phyloP scores from a whole-genome alignment of 306 rosid genomes.

The Quercus ilex region DNA sequence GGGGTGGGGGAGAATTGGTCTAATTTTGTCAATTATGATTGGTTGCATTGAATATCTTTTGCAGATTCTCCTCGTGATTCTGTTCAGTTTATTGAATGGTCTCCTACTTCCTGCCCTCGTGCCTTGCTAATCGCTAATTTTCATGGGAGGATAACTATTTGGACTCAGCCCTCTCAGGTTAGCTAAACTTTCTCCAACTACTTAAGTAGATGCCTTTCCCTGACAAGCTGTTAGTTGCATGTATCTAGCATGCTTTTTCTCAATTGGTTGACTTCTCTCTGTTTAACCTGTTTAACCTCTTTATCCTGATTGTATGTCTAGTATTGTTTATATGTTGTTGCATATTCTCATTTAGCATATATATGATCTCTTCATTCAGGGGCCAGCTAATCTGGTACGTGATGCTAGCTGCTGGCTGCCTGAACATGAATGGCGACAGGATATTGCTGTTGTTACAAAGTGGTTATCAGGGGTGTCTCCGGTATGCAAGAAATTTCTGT shows the following conservation, averaged over 20 bases:
- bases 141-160: constrained; percentile 94
- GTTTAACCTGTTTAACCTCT: not conserved
- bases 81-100: constrained; percentile 99
- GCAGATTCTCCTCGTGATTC: constrained; percentile 99
- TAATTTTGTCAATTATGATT: constrained; percentile 15
- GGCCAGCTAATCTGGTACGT: constrained; percentile 79
- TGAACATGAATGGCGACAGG: constrained; percentile 99
- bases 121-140: constrained; percentile 88
- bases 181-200: constrained; percentile 27
- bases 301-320: not conserved
- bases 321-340: not conserved
- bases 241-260: no score
- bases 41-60: constrained; percentile 27
- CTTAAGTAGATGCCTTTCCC: constrained; percentile 9
- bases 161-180: constrained; percentile 98
- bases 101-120: constrained; percentile 84
- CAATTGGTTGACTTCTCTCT: not conserved
- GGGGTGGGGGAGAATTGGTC: not conserved
- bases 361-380: constrained; percentile 53
- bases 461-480: constrained; percentile 98
- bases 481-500: constrained; percentile 40
- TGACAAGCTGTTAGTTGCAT: not conserved
- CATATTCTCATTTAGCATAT: constrained; percentile 2
- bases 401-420: constrained; percentile 90
- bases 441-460: constrained; percentile 98